A percentile compares a stretch with the other conserved stretches of the same genome.
Evolutionary conservation across 139 green algal species (phyloP).

Genomic region (Haematococcus sp.): DNA sequence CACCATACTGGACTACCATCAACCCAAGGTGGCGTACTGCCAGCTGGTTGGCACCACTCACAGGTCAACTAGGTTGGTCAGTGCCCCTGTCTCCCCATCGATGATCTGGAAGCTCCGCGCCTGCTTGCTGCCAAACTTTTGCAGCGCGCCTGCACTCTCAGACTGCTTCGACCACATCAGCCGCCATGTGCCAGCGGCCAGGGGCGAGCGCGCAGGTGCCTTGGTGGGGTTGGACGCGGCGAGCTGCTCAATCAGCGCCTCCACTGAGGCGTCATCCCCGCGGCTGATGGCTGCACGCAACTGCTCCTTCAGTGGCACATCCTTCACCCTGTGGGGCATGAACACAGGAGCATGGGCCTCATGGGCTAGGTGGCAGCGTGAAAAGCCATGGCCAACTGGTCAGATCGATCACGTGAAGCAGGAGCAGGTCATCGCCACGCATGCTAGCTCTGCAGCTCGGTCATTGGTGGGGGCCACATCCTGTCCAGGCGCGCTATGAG

Average conservation of each 20-base stretch:
- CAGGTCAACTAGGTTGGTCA: no score
- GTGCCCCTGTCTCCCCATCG: no score
- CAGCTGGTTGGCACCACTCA: no score
- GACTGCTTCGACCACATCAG: slow-evolving; percentile 70
- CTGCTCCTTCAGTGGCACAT: slow-evolving; percentile 1
- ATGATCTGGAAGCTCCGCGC: slow-evolving; percentile 5
- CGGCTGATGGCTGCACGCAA: slow-evolving; percentile 29
- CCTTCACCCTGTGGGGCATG: neutral
- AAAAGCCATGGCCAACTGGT: neutral
- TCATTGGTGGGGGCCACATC: neutral
- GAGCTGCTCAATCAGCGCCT: slow-evolving; percentile 25
- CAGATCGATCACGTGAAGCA: neutral
- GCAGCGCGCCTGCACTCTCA: slow-evolving; percentile 55
- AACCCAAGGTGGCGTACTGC: no score
- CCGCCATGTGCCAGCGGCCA: slow-evolving; percentile 62
- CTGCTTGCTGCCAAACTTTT: slow-evolving; percentile 49
- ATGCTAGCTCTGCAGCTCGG: neutral
- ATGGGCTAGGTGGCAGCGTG: no score
- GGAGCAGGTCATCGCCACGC: neutral
- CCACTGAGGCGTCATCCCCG: slow-evolving; percentile 31
- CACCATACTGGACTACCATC: no score
- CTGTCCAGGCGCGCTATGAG: slow-evolving; percentile 17
- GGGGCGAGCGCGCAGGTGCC: slow-evolving; percentile 37
- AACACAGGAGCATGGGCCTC: neutral
- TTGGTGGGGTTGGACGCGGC: slow-evolving; percentile 26